Conservation (phyloP, 1,284 basidiomycete genomes). For the Cryptococcus sp. region DNA sequence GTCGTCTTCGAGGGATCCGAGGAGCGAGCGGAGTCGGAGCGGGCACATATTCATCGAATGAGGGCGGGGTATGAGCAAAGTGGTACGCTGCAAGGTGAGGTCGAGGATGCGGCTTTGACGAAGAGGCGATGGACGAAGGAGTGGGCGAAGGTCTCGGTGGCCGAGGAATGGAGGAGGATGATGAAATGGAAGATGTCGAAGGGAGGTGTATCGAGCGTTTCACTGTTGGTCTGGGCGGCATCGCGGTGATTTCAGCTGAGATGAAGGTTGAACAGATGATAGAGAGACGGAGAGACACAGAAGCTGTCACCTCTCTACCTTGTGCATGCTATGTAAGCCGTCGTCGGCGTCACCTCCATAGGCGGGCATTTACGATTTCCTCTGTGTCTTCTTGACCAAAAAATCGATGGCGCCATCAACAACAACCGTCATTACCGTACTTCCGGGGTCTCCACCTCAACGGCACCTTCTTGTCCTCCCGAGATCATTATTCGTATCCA, state of each 20-base stretch:
- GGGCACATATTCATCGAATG: constrained; percentile 5
- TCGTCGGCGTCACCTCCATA: not conserved
- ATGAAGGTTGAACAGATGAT: not conserved
- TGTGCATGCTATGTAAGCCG: not conserved
- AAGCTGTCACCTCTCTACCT: too few species aligned
- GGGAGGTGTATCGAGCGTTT: constrained; percentile 2
- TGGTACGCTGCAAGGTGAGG: constrained; percentile 26
- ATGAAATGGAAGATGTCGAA: not conserved
- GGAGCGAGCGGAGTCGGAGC: constrained; percentile 27
- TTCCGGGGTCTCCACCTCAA: not conserved
- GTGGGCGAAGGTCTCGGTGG: not conserved
- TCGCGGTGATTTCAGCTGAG: not conserved
- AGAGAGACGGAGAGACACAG: not conserved
- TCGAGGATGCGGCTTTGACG: constrained; percentile 11
- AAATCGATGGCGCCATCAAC: constrained; percentile 7
- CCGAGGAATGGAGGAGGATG: not conserved
- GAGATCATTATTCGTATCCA: not conserved
- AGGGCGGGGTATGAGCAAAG: constrained; percentile 5
- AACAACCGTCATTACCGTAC: too few species aligned
- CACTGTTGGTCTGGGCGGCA: constrained; percentile 1
- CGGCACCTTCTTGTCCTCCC: not conserved
- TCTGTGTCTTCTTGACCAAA: too few species aligned
- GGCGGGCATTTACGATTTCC: not conserved
- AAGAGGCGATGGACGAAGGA: too few species aligned
- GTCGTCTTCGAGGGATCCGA: constrained; percentile 34